Evolutionary conservation across 2,329 filamentous ascomycete species (phyloP).

Genomic region (Cercospora sp.): DNA sequence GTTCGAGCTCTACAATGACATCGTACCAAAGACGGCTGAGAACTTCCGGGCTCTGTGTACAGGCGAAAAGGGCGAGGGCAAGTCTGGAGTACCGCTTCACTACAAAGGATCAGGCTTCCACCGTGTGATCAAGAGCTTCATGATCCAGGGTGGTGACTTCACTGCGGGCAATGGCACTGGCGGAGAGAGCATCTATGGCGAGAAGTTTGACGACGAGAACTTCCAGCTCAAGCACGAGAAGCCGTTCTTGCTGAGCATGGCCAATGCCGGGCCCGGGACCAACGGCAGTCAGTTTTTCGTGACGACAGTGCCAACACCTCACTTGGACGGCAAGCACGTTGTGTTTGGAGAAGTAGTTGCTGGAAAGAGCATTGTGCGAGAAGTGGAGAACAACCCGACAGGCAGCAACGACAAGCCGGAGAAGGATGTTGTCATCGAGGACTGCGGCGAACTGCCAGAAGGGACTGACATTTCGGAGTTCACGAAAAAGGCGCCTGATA

Average conservation of each 20-base stretch:
- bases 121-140: slow-evolving; percentile 96
- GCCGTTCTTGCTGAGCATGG: slow-evolving; percentile 95
- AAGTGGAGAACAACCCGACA: slow-evolving; percentile 82
- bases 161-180: slow-evolving; percentile 92
- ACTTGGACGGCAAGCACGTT: slow-evolving; percentile 94
- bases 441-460: slow-evolving; percentile 80
- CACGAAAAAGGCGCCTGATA: slow-evolving; percentile 69
- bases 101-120: slow-evolving; percentile 94
- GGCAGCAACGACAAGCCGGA: slow-evolving; percentile 74
- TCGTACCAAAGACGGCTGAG: slow-evolving; percentile 92
- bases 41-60: slow-evolving; percentile 96
- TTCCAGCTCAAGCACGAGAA: slow-evolving; percentile 89
- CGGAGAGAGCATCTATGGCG: slow-evolving; percentile 95
- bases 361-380: slow-evolving; percentile 86
- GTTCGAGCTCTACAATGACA: slow-evolving; percentile 70
- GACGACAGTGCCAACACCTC: slow-evolving; percentile 90
- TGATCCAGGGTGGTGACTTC: slow-evolving; percentile 98
- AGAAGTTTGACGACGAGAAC: slow-evolving; percentile 96
- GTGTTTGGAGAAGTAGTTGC: slow-evolving; percentile 93
- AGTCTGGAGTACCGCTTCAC: slow-evolving; percentile 79
- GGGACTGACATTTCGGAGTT: slow-evolving; percentile 68
- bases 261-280: slow-evolving; percentile 90
- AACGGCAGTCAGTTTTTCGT: slow-evolving; percentile 99
- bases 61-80: slow-evolving; percentile 85
- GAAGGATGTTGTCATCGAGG: slow-evolving; percentile 68